Percentiles rank a stretch among this genome's conserved stretches.
Conservation (phyloP, 805 yeast species). For the Suhomyces vadensis region DNA sequence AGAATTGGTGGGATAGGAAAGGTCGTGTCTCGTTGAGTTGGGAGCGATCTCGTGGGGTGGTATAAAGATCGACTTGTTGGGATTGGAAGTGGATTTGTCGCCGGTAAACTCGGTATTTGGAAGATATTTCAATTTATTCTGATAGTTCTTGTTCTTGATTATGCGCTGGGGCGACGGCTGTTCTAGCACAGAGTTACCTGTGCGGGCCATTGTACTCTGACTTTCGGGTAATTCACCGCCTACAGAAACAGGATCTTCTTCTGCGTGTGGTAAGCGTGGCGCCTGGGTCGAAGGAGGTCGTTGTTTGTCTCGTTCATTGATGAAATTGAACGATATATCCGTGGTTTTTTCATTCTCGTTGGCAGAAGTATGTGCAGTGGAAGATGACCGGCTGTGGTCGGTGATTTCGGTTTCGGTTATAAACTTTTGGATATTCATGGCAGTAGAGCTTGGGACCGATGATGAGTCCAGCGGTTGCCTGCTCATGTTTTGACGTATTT, state of each 20-base stretch:
- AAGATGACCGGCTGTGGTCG: slow-evolving; percentile 15
- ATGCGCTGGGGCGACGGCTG: slow-evolving; percentile 9
- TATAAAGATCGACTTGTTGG: slow-evolving; percentile 33
- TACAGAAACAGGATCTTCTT: not conserved
- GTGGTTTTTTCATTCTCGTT: slow-evolving; percentile 9
- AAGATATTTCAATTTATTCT: slow-evolving; percentile 34
- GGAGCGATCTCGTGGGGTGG: slow-evolving; percentile 26
- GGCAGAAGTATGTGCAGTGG: slow-evolving; percentile 20
- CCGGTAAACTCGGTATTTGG: slow-evolving; percentile 26
- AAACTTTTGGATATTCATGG: slow-evolving; percentile 27
- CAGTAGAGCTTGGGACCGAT: slow-evolving; percentile 21
- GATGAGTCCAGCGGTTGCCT: slow-evolving; percentile 21
- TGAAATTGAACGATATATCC: slow-evolving; percentile 4
- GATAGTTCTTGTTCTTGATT: slow-evolving; percentile 20
- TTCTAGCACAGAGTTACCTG: not conserved
- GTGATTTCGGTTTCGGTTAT: slow-evolving; percentile 31
- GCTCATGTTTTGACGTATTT: not conserved
- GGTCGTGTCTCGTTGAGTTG: not conserved
- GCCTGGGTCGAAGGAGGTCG: not conserved
- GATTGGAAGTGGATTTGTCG: slow-evolving; percentile 7
- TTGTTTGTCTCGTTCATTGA: slow-evolving; percentile 1
- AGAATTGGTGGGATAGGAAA: slow-evolving; percentile 11
- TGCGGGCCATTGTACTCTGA: not conserved
- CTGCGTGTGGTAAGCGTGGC: too few species aligned
- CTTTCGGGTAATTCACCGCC: not conserved